Evolutionary conservation across 177 flowering plant species (phyloP).

Genomic region (Tripterygium wilfordii): DNA sequence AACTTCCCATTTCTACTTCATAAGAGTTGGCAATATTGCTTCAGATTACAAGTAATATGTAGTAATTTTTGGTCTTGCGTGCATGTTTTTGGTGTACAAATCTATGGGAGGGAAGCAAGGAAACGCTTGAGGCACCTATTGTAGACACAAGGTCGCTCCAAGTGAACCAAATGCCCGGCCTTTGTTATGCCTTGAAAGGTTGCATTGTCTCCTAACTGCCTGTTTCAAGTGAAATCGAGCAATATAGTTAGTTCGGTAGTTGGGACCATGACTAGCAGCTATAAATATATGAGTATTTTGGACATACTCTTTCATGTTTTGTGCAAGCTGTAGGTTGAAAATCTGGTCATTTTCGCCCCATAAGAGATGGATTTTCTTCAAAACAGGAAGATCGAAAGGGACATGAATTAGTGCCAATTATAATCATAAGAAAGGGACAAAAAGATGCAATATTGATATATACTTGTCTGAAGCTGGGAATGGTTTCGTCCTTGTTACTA

Average conservation of each 20-base stretch:
- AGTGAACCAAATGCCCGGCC: conserved; percentile 25
- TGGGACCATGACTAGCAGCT: neutral
- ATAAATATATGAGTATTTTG: neutral
- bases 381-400: too few relatives aligned
- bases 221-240: conserved; percentile 2
- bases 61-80: too few relatives aligned
- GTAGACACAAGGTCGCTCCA: conserved; percentile 21
- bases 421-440: neutral
- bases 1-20: too few relatives aligned
- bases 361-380: too few relatives aligned
- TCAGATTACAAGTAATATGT: too few relatives aligned
- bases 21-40: too few relatives aligned
- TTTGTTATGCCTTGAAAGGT: conserved; percentile 12
- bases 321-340: neutral
- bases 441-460: neutral
- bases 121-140: conserved; percentile 10
- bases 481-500: neutral
- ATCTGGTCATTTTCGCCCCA: conserved; percentile 13
- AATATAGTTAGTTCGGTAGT: neutral
- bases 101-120: conserved; percentile 12
- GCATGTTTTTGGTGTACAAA: too few relatives aligned
- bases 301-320: conserved; percentile 3
- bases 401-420: too few relatives aligned
- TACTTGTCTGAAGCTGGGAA: conserved; percentile 27
- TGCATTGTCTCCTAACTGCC: conserved; percentile 16